These are phyloP conservation scores for Citrullus colocynthis DNA, from an alignment of 306 rosid species.

Conservation along the genomic window DNA sequence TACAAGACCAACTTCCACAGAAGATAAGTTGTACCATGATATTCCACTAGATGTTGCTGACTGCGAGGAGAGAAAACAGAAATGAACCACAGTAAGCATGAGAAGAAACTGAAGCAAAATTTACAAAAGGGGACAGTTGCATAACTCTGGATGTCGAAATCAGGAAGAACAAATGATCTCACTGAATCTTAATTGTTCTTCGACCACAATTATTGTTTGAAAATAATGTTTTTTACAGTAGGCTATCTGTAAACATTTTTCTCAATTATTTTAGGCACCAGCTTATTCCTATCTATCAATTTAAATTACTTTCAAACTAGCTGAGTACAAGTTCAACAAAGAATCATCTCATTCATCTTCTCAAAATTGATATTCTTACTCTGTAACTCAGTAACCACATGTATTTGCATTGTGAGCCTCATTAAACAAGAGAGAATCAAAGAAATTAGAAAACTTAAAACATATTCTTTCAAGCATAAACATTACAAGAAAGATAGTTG, in stretches of 20 bases:
- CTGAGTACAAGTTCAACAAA: not conserved
- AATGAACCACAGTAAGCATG: not conserved
- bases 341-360: not conserved
- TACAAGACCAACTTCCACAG: conserved; percentile 73
- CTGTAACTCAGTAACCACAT: not conserved
- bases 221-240: not conserved
- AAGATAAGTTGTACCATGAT: conserved; percentile 72
- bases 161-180: not conserved
- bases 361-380: not conserved
- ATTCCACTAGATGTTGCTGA: conserved; percentile 66
- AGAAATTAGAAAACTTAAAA: not conserved
- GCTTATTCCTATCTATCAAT: not conserved
- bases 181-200: not conserved
- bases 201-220: not conserved
- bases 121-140: not conserved
- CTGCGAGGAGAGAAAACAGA: conserved; percentile 34
- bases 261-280: not conserved
- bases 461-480: not conserved
- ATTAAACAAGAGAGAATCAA: not conserved
- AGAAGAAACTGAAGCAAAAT: conserved; percentile 8
- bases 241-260: not conserved
- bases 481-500: not conserved
- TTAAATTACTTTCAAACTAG: not conserved
- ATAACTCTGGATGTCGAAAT: not conserved
- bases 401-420: not conserved